Evolutionary conservation across 768 basidiomycete species (phyloP), one percentile per base, ranked within the genome.

Genomic region (Strobilomyces dryophilus): DNA sequence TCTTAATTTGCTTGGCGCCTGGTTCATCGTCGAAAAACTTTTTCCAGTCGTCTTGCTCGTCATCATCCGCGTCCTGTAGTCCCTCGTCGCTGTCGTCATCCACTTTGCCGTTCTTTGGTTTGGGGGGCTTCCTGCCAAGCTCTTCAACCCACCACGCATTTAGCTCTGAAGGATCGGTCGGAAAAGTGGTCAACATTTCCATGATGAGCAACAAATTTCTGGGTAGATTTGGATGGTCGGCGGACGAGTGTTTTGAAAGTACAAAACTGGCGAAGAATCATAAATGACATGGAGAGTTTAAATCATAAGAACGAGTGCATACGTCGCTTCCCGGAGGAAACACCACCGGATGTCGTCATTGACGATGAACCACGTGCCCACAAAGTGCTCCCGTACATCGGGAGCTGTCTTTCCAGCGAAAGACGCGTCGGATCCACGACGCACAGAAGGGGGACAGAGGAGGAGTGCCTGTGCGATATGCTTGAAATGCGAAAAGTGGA

Each of bases 311-410:
- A 44, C 20, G n/a, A 49, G 21, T 18, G 32, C 80, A 53, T 68
- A 88, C 91, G 76, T 80, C 50, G 87, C 76, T 62, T 93, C 89
- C 40, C 87, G 79, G 32, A 95, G 77, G 73, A 92, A 93, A 73
- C 88, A 90, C 89, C 89, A 95, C 53, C 92, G 81, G 31, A 95
- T 73, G 61, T 95, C 92, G 61, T 92, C 88, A 65, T 89, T 64
- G 12, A 87, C 81, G 57, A 82, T 84, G 60, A 91, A 78, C 84
- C 87, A 94, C 14, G 79, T 84, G 44, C 79, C 78, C 49, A 84
- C 72, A 61, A 92, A 91, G 11, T 76, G 69, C 40, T 81, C 72
- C 24, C 84, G 71, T 4, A 91, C 82, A 52, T 88, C 85, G 5
- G 74, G 49, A 50, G 85, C 79, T 17, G 85, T 69, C 34, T 71